Evolutionary conservation across 192 early-diverging fungal genomes (phyloP).

Genomic region (Geosiphon pyriformis): DNA sequence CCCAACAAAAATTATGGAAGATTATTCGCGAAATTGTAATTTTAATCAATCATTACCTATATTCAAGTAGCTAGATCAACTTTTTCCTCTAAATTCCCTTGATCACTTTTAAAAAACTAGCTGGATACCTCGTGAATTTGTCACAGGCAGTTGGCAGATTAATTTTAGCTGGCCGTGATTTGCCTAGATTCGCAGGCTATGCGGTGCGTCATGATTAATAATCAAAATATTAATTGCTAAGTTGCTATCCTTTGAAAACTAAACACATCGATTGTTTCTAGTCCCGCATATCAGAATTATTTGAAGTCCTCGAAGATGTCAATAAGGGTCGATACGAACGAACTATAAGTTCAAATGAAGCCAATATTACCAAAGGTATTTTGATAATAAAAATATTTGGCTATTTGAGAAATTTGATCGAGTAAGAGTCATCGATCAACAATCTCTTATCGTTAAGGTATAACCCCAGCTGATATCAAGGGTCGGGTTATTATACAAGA

Average conservation of each 20-base stretch:
- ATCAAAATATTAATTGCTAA: too few relatives aligned
- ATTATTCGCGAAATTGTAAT: constrained; percentile 58
- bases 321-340: constrained; percentile 48
- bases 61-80: background rate
- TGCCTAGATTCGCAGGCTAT: constrained; percentile 59
- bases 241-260: too few relatives aligned
- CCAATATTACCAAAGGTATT: constrained; percentile 31
- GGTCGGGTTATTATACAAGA: constrained; percentile 47
- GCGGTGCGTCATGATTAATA: constrained; percentile 31
- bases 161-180: constrained; percentile 59
- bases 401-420: background rate
- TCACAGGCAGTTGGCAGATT: constrained; percentile 59
- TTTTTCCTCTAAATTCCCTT: background rate
- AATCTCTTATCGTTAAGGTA: too few relatives aligned
- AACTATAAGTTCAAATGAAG: constrained; percentile 35
- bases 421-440: too few relatives aligned
- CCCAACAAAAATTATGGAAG: constrained; percentile 56
- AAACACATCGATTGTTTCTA: too few relatives aligned
- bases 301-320: constrained; percentile 53
- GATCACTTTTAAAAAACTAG: constrained; percentile 22
- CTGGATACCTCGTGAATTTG: constrained; percentile 56
- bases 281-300: constrained; percentile 54
- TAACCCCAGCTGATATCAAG: constrained; percentile 44
- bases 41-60: background rate
- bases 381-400: background rate